These are phyloP conservation scores for Backusella westeae DNA, from an alignment of 192 early-diverging fungal species.

Conservation along the genomic window DNA sequence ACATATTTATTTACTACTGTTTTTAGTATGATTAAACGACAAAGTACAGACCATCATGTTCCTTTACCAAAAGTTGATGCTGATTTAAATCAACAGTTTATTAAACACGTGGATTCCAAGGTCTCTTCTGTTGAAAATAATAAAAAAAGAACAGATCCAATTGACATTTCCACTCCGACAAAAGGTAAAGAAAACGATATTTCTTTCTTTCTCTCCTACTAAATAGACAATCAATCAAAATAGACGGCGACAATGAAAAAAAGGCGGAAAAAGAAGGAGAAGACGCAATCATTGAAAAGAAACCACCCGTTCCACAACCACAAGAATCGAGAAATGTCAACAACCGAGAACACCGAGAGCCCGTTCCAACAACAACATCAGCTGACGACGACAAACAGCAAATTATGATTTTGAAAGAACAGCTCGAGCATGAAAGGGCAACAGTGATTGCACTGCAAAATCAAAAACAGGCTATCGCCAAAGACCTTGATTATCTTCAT, in stretches of 20 bases:
- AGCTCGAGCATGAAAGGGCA: conserved; percentile 13
- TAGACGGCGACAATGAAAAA: not conserved
- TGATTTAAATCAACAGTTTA: conserved; percentile 10
- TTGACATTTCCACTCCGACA: conserved; percentile 6
- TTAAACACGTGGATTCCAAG: not conserved
- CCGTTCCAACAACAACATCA: not conserved
- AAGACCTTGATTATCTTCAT: conserved; percentile 33
- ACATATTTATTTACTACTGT: not conserved
- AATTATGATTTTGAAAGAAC: not conserved
- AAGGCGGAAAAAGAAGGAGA: not conserved
- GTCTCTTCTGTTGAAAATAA: not conserved
- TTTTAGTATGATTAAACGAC: conserved; percentile 10
- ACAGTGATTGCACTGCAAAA: conserved; percentile 23
- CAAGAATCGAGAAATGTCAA: not conserved
- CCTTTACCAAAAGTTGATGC: not conserved
- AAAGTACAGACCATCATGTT: conserved; percentile 9
- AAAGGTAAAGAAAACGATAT: not conserved
- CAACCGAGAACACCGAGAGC: not conserved
- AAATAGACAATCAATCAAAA: not conserved
- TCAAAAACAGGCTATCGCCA: conserved; percentile 33
- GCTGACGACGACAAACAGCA: not conserved
- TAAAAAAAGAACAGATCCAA: not conserved
- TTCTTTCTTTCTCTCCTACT: not conserved
- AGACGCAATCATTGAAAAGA: not conserved
- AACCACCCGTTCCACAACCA: not conserved